Percentiles rank a stretch among this genome's conserved stretches.
Conservation (phyloP, 805 yeast species). For the Peterozyma toletana region DNA sequence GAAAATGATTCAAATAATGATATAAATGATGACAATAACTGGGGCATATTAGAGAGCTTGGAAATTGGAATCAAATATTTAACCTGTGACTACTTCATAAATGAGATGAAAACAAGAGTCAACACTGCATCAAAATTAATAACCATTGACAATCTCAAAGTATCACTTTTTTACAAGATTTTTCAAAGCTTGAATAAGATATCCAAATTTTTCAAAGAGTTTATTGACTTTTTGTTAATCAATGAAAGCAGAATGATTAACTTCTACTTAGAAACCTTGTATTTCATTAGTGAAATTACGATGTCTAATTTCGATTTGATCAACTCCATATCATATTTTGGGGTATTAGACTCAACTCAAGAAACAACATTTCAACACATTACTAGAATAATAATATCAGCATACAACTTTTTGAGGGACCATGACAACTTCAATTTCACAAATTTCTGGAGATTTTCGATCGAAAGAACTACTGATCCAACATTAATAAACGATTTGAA, state of each 20-base stretch:
- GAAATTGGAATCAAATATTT: slow-evolving; percentile 1
- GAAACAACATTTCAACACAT: background rate
- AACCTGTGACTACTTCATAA: slow-evolving; percentile 1
- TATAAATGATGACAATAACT: background rate
- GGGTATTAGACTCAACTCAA: background rate
- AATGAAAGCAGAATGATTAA: slow-evolving; percentile 34
- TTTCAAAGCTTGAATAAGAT: background rate
- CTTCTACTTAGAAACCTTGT: slow-evolving; percentile 32
- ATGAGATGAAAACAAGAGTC: background rate
- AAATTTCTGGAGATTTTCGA: slow-evolving; percentile 4
- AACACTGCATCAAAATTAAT: slow-evolving; percentile 24
- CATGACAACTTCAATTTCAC: background rate
- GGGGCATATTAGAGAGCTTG: background rate
- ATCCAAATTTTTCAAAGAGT: slow-evolving; percentile 4
- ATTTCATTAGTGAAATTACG: slow-evolving; percentile 24
- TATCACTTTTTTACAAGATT: slow-evolving; percentile 12
- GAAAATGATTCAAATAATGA: background rate
- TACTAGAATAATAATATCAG: background rate
- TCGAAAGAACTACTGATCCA: background rate
- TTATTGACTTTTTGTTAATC: background rate
- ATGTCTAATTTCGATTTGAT: background rate
- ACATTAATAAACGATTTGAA: background rate
- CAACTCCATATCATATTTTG: slow-evolving; percentile 8
- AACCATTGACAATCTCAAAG: slow-evolving; percentile 29
- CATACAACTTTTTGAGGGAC: background rate